Conservation (phyloP, 768 basidiomycete species). For the Mycena haematopus region DNA sequence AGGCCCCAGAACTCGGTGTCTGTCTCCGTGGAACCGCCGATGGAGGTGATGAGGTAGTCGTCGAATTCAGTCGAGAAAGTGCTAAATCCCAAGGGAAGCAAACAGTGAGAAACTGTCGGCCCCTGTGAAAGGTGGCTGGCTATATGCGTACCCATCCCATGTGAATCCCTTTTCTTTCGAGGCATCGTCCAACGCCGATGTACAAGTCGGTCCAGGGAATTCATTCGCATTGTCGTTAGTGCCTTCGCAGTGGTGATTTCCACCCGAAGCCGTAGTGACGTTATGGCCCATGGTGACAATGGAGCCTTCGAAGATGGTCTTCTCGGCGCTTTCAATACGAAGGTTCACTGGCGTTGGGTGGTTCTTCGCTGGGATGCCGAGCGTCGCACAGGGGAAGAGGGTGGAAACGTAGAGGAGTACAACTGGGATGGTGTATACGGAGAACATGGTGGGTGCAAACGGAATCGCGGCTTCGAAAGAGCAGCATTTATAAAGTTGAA, state of each 20-base stretch:
- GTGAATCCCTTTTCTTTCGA: slow-evolving; percentile 38
- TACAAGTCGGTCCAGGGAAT: slow-evolving; percentile 47
- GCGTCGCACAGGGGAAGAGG: slow-evolving; percentile 7
- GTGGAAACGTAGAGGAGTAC: slow-evolving; percentile 16
- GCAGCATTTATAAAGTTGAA: background rate
- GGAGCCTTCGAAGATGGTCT: slow-evolving; percentile 47
- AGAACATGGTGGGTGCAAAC: background rate
- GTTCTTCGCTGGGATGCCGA: slow-evolving; percentile 11
- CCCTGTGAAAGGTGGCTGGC: background rate
- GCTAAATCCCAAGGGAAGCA: slow-evolving; percentile 29
- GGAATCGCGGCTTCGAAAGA: background rate
- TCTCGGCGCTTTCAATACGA: slow-evolving; percentile 45
- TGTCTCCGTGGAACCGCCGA: slow-evolving; percentile 40
- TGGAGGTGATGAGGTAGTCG: slow-evolving; percentile 50
- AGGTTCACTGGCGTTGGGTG: slow-evolving; percentile 32
- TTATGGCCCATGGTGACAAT: slow-evolving; percentile 49
- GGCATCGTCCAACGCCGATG: slow-evolving; percentile 52
- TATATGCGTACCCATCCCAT: slow-evolving; percentile 46
- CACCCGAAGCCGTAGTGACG: slow-evolving; percentile 45
- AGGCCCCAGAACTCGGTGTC: slow-evolving; percentile 45
- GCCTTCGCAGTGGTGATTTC: slow-evolving; percentile 51
- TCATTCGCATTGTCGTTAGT: slow-evolving; percentile 45
- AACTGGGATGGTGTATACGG: background rate
- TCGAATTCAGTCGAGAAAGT: slow-evolving; percentile 45
- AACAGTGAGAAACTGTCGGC: background rate